Conservation (phyloP, 1,284 basidiomycete genomes). For the Heliocybe sulcata region DNA sequence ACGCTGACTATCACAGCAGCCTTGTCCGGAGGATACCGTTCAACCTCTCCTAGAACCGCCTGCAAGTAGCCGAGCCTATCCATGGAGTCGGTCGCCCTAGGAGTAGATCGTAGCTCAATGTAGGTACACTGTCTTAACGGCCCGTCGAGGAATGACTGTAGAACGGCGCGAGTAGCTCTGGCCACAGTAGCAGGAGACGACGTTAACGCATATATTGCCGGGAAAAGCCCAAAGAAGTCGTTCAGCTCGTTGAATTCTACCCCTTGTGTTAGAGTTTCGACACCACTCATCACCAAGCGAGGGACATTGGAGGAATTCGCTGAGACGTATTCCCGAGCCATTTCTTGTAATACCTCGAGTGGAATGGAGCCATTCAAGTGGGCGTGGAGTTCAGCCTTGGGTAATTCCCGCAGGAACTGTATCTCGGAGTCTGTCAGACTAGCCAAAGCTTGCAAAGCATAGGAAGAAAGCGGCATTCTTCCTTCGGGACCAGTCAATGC, state of each 20-base stretch:
- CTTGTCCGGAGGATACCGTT: conserved; percentile 38
- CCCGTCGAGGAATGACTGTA: conserved; percentile 52
- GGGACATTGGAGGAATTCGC: conserved; percentile 8
- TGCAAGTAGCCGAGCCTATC: conserved; percentile 49
- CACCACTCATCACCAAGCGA: conserved; percentile 30
- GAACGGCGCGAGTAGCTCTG: conserved; percentile 52
- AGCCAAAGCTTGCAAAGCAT: conserved; percentile 35
- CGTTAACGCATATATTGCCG: conserved; percentile 71
- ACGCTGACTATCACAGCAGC: conserved; percentile 67
- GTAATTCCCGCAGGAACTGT: conserved; percentile 50
- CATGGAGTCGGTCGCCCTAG: conserved; percentile 49
- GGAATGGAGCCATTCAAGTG: conserved; percentile 82
- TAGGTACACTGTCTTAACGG: conserved; percentile 51
- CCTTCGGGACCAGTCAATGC: no score
- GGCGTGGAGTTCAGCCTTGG: conserved; percentile 78
- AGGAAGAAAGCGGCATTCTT: conserved; percentile 7
- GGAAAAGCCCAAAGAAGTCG: conserved; percentile 72
- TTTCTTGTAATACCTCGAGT: conserved; percentile 49
- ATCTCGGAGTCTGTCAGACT: conserved; percentile 45
- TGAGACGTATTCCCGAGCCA: conserved; percentile 41
- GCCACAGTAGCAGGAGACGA: conserved; percentile 45
- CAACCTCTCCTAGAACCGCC: conserved; percentile 60
- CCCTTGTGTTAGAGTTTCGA: conserved; percentile 45
- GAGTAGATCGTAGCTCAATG: conserved; percentile 71
- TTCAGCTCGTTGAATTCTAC: conserved; percentile 44